Base-by-base conservation (phyloP, 2,329 filamentous ascomycete genomes). In the Ophiostoma ulmi region DNA sequence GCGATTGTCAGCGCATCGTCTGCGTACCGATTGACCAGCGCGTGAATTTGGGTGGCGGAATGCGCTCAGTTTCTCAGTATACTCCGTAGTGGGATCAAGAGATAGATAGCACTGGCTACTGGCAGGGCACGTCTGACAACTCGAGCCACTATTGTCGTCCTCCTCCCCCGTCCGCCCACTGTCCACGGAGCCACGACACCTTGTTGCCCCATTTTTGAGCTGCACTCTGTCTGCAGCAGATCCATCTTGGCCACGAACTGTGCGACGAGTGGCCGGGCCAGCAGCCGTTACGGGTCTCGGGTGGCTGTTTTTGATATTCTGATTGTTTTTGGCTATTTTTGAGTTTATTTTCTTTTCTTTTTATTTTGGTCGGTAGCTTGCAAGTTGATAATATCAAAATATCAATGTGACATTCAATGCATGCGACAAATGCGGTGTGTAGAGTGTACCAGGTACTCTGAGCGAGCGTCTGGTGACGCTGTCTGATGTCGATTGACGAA, bases 241-340 rank as follows among this genome's bases (percentile, higher is more conserved):
- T 22, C 36, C 35, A 65, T 22, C 20, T 36, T 65, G 36, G 36
- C 63, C 63, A 65, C 63, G 63, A 65, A 65, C 63, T 38, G 63
- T 20, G 36, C 36, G 4, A 39, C 63, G 63, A 65, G 63, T 65
- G 63, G 63, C 61, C 61, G 61, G 61, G 17, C 35, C 26, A 36
- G 61, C 63, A 39, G 63, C 63, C 36, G 63, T 20, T 65, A 36
- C 63, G 63, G 63, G 63, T 39, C 63, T 41, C 3, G 26, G 58
- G 52, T n/a, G 14, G 26, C 17, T 63, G 58, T 6, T 63, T 63
- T 13, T 63, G 26, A 7, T 14, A 13, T 26, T 58, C n/a, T 20
- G 22, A 58, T 58, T 26, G 26, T 58, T 58, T 48, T 48, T 48
- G 44, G 44, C 44, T 7, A 20, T 13, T 48, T 48, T 48, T 48